Base-by-base conservation (phyloP, 2,329 filamentous ascomycete genomes). In the Aspergillus aculeatinus region DNA sequence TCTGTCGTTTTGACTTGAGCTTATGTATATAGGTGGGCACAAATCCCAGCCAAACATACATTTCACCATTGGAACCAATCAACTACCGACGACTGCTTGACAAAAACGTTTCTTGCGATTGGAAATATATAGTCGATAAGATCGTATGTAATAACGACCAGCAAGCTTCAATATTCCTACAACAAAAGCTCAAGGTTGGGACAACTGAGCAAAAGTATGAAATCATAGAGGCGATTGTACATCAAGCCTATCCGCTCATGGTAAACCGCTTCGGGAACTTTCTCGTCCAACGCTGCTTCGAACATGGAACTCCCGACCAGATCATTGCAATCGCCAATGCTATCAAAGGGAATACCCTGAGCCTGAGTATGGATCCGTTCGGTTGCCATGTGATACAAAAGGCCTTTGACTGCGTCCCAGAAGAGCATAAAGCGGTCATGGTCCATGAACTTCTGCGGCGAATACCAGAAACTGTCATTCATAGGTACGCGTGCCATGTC, bases 141-240 rank as follows among this genome's bases (percentile, higher is more conserved):
- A 99, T 99, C 73, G 93, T 99, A 67, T 96, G 92, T 85, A 97
- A 93, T 80, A 98, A 99, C 76, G 95, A 99, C 73, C 95, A 99
- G 77, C 95, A 99, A 77, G 95, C 96, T 10, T 99, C 95, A 2
- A 98, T 99, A 70, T 99, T 99, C 78, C 82, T 99, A 49, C 95
- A 99, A 76, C 95, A 99, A 79, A 99, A 99, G 81, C 89, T 99
- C 68, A 99, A 99, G 80, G 90, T 97, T 63, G 93, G 93, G 61
- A 97, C 93, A 4, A 84, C 89, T 0, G 93, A 98, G 71, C 95
- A 98, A 76, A 99, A 98, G 77, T 96, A 91, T 70, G 93, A 96
- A 67, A 98, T 99, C 65, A 92, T 99, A 50, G 92, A 98, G 70
- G 90, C 92, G 39, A 99, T 99, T 77, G 92, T 97, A 63, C 88